Conservation (phyloP, 2,329 filamentous ascomycete genomes). For the Plectosphaerella sp. region DNA sequence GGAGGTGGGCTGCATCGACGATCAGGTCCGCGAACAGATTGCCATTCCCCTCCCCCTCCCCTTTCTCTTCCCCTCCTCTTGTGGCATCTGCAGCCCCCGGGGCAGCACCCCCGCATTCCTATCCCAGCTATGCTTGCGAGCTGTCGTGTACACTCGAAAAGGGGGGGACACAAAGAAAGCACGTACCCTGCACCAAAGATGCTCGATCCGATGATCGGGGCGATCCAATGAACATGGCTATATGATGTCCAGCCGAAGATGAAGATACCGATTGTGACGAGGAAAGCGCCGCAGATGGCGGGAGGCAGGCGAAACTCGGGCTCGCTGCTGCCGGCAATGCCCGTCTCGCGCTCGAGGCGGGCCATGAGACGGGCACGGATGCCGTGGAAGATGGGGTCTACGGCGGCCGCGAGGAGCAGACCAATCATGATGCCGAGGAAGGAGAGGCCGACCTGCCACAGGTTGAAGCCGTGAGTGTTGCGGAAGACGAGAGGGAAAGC, state of each 20-base stretch:
- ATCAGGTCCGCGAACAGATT: conserved; percentile 4
- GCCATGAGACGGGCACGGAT: conserved; percentile 55
- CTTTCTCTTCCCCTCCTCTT: not conserved
- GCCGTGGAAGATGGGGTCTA: conserved; percentile 62
- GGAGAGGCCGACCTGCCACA: conserved; percentile 75
- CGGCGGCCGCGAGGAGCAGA: conserved; percentile 59
- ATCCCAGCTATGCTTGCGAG: conserved; percentile 8
- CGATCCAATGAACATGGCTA: conserved; percentile 68
- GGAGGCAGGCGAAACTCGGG: conserved; percentile 84
- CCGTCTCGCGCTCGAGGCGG: conserved; percentile 45
- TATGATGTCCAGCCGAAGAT: conserved; percentile 87
- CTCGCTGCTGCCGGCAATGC: conserved; percentile 58
- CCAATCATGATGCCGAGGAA: conserved; percentile 71
- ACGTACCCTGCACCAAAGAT: conserved; percentile 70
- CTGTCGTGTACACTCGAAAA: conserved; percentile 8
- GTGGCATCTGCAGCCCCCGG: not conserved
- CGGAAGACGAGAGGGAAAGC: conserved; percentile 79
- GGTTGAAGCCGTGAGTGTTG: conserved; percentile 68
- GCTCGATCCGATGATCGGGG: conserved; percentile 67
- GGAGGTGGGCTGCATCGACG: conserved; percentile 2
- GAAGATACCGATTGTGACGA: conserved; percentile 80
- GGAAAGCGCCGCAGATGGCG: conserved; percentile 66
- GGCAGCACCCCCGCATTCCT: conserved; percentile 6
- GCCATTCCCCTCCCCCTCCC: conserved; percentile 1
- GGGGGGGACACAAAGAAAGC: not conserved